Conservation (phyloP, 192 early-diverging fungal genomes). For the Allomyces macrogynus region DNA sequence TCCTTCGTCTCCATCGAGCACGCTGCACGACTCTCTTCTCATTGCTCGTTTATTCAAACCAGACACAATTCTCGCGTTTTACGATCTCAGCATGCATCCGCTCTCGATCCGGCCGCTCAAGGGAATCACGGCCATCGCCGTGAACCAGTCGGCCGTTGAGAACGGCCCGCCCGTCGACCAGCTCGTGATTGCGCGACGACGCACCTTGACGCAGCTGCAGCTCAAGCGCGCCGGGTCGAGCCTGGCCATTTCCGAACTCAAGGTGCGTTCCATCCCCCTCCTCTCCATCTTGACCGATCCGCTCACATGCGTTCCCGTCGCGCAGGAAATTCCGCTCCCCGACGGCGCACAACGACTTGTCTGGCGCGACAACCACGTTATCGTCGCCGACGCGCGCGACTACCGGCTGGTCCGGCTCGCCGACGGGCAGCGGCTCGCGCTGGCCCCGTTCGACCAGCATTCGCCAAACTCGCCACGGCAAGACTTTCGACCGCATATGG, state of each 20-base stretch:
- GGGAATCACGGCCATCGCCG: background rate
- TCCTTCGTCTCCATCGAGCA: too few species aligned
- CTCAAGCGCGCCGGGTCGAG: background rate
- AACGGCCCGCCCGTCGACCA: background rate
- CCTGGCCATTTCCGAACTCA: background rate
- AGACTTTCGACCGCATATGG: too few species aligned
- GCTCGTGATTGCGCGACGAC: background rate
- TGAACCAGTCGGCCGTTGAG: background rate
- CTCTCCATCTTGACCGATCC: too few species aligned
- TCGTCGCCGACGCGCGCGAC: background rate
- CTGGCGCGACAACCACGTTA: background rate
- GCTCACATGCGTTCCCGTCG: too few species aligned
- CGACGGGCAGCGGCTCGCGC: background rate
- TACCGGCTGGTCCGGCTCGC: background rate
- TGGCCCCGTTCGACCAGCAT: background rate
- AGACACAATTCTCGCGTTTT: background rate
- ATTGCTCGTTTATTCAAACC: background rate
- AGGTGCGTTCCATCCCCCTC: background rate
- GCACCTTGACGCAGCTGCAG: background rate
- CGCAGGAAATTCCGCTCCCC: background rate
- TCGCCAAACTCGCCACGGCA: too few species aligned
- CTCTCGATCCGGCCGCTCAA: background rate
- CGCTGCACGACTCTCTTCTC: too few species aligned
- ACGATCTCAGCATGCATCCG: background rate
- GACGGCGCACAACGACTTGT: background rate